These are phyloP conservation scores for Fusarium coicis DNA, from an alignment of 2,329 filamentous ascomycete species.

Conservation along the genomic window DNA sequence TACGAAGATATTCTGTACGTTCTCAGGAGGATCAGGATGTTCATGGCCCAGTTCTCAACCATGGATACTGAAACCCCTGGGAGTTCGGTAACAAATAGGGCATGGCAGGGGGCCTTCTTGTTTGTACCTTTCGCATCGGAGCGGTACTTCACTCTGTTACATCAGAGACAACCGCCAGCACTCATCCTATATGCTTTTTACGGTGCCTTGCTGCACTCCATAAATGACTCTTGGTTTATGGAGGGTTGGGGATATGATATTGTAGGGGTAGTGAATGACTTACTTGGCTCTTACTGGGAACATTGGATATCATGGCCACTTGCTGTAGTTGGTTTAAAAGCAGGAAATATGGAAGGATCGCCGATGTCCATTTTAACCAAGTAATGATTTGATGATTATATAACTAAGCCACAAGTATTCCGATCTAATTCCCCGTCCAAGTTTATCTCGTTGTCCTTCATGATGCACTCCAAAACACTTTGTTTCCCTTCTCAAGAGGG, in stretches of 20 bases:
- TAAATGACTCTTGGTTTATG: constrained; percentile 5
- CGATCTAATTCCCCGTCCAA: not conserved
- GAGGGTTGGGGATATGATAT: constrained; percentile 18
- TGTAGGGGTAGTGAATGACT: not conserved
- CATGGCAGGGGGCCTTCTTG: not conserved
- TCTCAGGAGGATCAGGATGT: not conserved
- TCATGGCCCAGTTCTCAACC: not conserved
- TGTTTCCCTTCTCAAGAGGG: too few species aligned
- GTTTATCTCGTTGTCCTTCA: not conserved
- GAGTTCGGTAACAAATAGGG: not conserved
- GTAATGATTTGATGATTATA: not conserved
- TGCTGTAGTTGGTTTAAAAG: not conserved
- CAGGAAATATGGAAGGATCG: not conserved
- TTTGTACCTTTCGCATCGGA: not conserved
- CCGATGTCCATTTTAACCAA: too few species aligned
- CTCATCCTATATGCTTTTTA: constrained; percentile 3
- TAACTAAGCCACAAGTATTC: not conserved
- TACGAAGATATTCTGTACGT: not conserved
- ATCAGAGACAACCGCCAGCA: constrained; percentile 1
- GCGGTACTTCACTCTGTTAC: not conserved
- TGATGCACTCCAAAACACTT: not conserved
- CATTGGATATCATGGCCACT: constrained; percentile 16
- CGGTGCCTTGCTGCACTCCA: not conserved
- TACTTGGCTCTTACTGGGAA: constrained; percentile 8
- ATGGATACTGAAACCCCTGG: not conserved